These are phyloP conservation scores for Picea glauca DNA, from an alignment of 75 land plant species.

Conservation along the genomic window DNA sequence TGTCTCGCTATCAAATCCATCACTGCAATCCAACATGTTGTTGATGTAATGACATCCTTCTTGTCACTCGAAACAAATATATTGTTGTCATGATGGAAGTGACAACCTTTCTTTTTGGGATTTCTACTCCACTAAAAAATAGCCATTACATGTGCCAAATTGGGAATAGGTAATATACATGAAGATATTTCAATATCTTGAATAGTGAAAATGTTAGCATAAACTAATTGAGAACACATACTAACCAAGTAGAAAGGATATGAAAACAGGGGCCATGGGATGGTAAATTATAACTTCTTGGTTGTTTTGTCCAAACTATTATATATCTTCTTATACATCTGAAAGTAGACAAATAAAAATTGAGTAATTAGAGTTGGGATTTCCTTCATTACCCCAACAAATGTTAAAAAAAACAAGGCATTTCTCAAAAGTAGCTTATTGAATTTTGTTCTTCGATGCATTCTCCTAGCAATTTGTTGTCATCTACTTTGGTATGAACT, in stretches of 20 bases:
- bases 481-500: background rate
- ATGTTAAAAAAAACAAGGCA: background rate
- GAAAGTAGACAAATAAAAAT: constrained; percentile 12
- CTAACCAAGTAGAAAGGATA: constrained; percentile 82
- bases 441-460: background rate
- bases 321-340: constrained; percentile 66
- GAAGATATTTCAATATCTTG: background rate
- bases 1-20: constrained; percentile 41
- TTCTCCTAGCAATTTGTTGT: background rate
- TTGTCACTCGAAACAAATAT: constrained; percentile 71
- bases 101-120: constrained; percentile 87
- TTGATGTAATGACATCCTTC: constrained; percentile 65
- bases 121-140: constrained; percentile 34
- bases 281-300: constrained; percentile 36
- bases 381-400: background rate
- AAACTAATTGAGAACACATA: background rate
- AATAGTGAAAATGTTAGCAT: background rate
- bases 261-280: constrained; percentile 67
- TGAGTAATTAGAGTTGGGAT: background rate
- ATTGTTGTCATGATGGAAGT: constrained; percentile 71
- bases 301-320: constrained; percentile 39
- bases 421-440: background rate
- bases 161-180: background rate
- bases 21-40: constrained; percentile 75
- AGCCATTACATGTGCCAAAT: background rate